phyloP scores from a whole-genome alignment of 192 early-diverging fungal genomes.

The Coemansia javaensis region DNA sequence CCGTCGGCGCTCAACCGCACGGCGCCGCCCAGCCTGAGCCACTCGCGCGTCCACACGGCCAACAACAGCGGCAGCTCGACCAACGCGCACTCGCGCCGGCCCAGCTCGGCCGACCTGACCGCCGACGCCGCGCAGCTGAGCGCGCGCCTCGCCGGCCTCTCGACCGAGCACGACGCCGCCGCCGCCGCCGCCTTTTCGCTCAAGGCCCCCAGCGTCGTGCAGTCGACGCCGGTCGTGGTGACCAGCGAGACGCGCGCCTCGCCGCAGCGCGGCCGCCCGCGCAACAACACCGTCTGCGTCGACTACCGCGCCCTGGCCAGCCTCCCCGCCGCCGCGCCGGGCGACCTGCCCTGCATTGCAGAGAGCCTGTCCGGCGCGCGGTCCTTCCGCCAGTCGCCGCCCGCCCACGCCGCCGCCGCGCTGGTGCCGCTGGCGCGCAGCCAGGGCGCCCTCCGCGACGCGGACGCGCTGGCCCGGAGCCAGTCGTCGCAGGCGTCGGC shows the following conservation, averaged over 20 bases:
- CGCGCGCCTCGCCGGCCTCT: not conserved
- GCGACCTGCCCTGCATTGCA: constrained; percentile 2
- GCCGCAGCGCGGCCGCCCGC: constrained; percentile 4
- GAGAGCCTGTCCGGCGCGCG: constrained; percentile 9
- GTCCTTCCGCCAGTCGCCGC: not conserved
- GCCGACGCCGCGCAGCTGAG: not conserved
- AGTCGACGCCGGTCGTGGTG: constrained; percentile 6
- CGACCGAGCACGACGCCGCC: not conserved
- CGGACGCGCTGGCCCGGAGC: too few species aligned
- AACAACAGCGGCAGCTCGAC: constrained; percentile 45
- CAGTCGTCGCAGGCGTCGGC: too few species aligned
- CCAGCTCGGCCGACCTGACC: constrained; percentile 14
- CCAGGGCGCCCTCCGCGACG: too few species aligned
- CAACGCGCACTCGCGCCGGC: constrained; percentile 39
- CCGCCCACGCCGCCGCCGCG: too few species aligned
- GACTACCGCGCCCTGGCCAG: constrained; percentile 6
- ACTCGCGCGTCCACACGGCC: constrained; percentile 28
- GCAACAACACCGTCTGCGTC: constrained; percentile 25
- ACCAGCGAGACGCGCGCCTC: not conserved
- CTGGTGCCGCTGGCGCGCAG: too few species aligned
- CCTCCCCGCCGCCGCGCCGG: not conserved
- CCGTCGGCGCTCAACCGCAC: constrained; percentile 26
- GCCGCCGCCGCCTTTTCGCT: not conserved
- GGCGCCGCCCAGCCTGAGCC: constrained; percentile 33
- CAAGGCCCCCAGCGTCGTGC: constrained; percentile 3